Base-by-base conservation (phyloP, 345 rosid genomes). In the Salix purpurea region DNA sequence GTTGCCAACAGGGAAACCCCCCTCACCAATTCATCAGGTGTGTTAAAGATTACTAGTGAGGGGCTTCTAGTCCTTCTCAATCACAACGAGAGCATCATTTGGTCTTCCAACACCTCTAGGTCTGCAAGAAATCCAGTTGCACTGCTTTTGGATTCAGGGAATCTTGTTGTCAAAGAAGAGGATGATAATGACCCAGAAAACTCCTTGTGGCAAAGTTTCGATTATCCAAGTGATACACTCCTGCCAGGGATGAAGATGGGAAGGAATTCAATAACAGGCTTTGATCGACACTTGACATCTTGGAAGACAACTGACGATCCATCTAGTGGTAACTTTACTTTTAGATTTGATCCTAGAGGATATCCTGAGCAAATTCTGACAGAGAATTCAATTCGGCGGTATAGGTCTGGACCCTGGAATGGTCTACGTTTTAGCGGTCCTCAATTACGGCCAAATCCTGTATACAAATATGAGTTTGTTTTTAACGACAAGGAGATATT, bases 201-300 rank as follows among this genome's bases (percentile, higher is more conserved):
- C 5, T 36, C 72, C 46, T 9, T 69, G 5, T 79, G 82, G 83
- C 83, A 81, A 76, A 84, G 83, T 76, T 81, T 76, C 52, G 87
- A 84, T 65, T 40, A 72, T 66, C 82, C 84, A 68, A 44, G 76
- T 42, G 36, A 84, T 69, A 67, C 69, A 2, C 74, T 64, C 48
- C 75, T 84, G 2, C 76, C 86, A 10, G 82, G 80, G 61, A 28
- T 30, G 2, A 80, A 30, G 52, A 7, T 84, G 61, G 84, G 82
- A 23, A 39, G 50, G 52, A 75, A 72, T 26, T 81, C 76, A 34
- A 61, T 19, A 12, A 81, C 67, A 19, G 16, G 42, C 4, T n/a
- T 3, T 62, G 44, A 6, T 4, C 34, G 19, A 13, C 16, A 11
- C 21, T 74, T 81, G 37, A 72, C 34, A 69, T 74, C 83, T 5